phyloP scores from a whole-genome alignment of 306 rosid genomes.

The Trifolium subterraneum region DNA sequence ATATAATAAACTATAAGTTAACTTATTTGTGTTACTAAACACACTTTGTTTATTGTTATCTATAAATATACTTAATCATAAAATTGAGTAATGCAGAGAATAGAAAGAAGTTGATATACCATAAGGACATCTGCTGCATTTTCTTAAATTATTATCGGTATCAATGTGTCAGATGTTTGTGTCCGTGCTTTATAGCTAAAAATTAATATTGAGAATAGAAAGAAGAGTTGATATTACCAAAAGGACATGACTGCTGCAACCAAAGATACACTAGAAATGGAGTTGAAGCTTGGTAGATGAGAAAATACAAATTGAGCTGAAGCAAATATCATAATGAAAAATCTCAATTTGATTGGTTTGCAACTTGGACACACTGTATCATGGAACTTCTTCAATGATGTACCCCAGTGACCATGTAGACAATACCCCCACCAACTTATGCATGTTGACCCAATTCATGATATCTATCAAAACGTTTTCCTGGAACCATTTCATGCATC shows the following conservation, averaged over 20 bases:
- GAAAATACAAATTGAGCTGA: slow-evolving; percentile 74
- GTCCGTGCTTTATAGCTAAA: too few relatives aligned
- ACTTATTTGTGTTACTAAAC: too few relatives aligned
- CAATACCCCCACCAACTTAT: slow-evolving; percentile 63
- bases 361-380: slow-evolving; percentile 51
- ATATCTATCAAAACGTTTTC: slow-evolving; percentile 75
- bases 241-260: slow-evolving; percentile 84
- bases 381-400: slow-evolving; percentile 66
- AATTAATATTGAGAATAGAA: too few relatives aligned
- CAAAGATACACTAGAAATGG: slow-evolving; percentile 68
- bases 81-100: neutral
- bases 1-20: too few relatives aligned
- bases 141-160: too few relatives aligned
- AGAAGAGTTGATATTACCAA: slow-evolving; percentile 52
- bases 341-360: slow-evolving; percentile 53
- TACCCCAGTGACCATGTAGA: slow-evolving; percentile 80
- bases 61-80: neutral
- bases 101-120: too few relatives aligned
- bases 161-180: too few relatives aligned
- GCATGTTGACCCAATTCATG: slow-evolving; percentile 85
- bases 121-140: too few relatives aligned
- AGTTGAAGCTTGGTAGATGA: slow-evolving; percentile 80
- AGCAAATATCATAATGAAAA: slow-evolving; percentile 82
- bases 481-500: slow-evolving; percentile 91
- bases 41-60: too few relatives aligned